A percentile compares a stretch with the other conserved stretches of the same genome.
Evolutionary conservation across 176 grass and related monocot genomes (phyloP).

Genomic region (Rhynchospora pubera): DNA sequence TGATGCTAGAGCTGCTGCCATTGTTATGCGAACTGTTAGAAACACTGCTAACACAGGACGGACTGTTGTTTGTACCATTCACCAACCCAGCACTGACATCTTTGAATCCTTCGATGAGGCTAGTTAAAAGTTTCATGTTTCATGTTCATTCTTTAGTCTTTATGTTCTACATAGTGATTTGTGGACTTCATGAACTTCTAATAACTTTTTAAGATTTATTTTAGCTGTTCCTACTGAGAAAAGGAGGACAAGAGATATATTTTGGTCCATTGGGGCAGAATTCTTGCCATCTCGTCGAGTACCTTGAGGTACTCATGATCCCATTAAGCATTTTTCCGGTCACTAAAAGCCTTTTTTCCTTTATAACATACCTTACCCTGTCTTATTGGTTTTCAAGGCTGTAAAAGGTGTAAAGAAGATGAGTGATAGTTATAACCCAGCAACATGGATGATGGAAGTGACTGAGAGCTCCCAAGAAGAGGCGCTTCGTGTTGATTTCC

Average conservation of each 20-base stretch:
- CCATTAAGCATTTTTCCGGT: background rate
- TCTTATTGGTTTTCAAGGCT: slow-evolving; percentile 21
- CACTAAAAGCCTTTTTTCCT: background rate
- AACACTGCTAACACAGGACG: slow-evolving; percentile 49
- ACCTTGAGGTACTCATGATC: slow-evolving; percentile 32
- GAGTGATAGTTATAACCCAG: slow-evolving; percentile 42
- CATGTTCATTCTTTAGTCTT: background rate
- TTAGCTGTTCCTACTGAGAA: slow-evolving; percentile 44
- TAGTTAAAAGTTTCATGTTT: background rate
- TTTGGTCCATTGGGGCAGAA: slow-evolving; percentile 42
- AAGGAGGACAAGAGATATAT: slow-evolving; percentile 53
- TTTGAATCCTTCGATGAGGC: slow-evolving; percentile 60
- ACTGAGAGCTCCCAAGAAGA: slow-evolving; percentile 44
- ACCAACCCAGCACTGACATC: slow-evolving; percentile 53
- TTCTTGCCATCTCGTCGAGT: slow-evolving; percentile 31
- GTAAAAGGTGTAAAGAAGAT: slow-evolving; percentile 47
- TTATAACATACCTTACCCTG: background rate
- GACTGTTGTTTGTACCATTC: slow-evolving; percentile 56
- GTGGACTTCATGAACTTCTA: background rate
- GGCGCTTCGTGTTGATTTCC: slow-evolving; percentile 28
- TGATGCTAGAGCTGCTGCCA: slow-evolving; percentile 49
- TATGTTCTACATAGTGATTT: background rate
- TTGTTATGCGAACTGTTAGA: slow-evolving; percentile 53
- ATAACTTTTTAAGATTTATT: background rate
- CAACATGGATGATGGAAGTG: slow-evolving; percentile 64